Percentiles rank a stretch among this genome's conserved stretches.
phyloP scores from a whole-genome alignment of 192 early-diverging fungal genomes.

The Backusella liffmaniae region DNA sequence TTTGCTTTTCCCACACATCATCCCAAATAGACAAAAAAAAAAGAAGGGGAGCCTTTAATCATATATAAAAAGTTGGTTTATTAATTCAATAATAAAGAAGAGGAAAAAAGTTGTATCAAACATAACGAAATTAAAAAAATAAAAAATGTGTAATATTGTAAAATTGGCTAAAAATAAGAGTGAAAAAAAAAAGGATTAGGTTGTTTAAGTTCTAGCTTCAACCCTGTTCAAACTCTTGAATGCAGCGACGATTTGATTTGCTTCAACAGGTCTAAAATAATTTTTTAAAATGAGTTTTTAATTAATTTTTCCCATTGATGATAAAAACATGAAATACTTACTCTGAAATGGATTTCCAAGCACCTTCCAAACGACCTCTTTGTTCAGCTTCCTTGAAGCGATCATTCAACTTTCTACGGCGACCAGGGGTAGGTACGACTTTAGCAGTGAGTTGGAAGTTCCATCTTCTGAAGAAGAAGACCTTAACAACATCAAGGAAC shows the following conservation, averaged over 20 bases:
- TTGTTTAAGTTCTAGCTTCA: neutral
- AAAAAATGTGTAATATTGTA: neutral
- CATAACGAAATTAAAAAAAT: neutral
- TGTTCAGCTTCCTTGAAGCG: slow-evolving; percentile 38
- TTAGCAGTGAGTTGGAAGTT: slow-evolving; percentile 81
- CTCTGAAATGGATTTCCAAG: neutral
- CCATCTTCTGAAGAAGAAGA: slow-evolving; percentile 72
- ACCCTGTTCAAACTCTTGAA: slow-evolving; percentile 21
- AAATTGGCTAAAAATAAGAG: neutral
- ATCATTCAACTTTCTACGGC: slow-evolving; percentile 51
- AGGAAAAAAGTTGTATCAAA: neutral
- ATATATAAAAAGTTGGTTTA: neutral
- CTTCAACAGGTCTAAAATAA: slow-evolving; percentile 21
- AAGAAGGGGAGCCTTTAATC: neutral
- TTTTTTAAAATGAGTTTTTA: neutral
- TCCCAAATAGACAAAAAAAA: neutral
- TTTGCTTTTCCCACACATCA: slow-evolving; percentile 7
- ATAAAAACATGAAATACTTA: neutral
- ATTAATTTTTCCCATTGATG: slow-evolving; percentile 3
- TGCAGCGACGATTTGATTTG: slow-evolving; percentile 22
- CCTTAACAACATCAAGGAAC: slow-evolving; percentile 81
- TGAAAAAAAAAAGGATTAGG: neutral
- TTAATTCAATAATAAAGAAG: neutral
- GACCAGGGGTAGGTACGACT: slow-evolving; percentile 62
- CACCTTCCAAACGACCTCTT: neutral